Base-by-base conservation (phyloP, 2,329 filamentous ascomycete species). In the Annulohypoxylon truncatum region DNA sequence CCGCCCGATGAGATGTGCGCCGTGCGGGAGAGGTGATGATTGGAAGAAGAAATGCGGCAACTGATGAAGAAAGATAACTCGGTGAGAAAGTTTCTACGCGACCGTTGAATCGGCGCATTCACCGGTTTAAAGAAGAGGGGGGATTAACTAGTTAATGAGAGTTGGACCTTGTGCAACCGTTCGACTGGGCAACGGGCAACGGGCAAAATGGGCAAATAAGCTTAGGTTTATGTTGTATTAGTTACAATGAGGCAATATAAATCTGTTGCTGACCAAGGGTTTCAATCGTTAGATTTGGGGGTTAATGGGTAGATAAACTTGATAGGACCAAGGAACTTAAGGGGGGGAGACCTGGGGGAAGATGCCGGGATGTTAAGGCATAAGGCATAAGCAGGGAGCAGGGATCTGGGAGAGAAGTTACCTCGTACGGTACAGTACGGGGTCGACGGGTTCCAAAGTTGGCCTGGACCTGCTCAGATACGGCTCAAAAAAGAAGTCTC, bases 41-140 rank as follows among this genome's bases (percentile, higher is more conserved):
- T 76, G 73, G 74, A 75, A 75, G 69, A 59, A 44, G 46, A 61
- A 61, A 67, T 64, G 69, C 68, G 61, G 71, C 56, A 71, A 71
- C 42, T 71, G 66, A 58, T 50, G 53, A 64, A 51, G 62, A 66
- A 65, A 67, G 69, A 66, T 70, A 71, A 75, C 74, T 76, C 74
- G 74, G 74, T 76, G 74, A 76, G 68, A 71, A 76, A 76, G 70
- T 62, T 73, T 61, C 58, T 65, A 64, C 67, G 69, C 72, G 70
- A 70, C 67, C 69, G 73, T 73, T 70, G 71, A 76, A 64, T 72
- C 70, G 71, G 73, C 71, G 68, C 66, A 68, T 68, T 76, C 73
- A 76, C 74, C 74, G 74, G 73, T 76, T 76, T 74, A 75, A 75
- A 76, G 72, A 75, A 76, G 72, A 75, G 73, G 70, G 73, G 74